Conservation (phyloP, 1,284 basidiomycete genomes). For the Retiboletus fuscus region DNA sequence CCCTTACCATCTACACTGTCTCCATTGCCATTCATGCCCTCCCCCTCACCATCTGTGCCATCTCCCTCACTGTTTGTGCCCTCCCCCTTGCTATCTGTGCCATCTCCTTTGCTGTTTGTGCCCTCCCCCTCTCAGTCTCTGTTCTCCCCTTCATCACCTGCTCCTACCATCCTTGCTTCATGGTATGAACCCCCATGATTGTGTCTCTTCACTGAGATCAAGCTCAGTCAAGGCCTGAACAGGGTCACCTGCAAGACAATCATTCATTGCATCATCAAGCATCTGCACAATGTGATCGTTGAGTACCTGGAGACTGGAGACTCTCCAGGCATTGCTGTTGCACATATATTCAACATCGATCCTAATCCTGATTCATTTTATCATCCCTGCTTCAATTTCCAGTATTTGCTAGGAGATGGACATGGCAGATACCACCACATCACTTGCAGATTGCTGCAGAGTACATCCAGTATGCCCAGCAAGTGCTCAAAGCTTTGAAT, state of each 20-base stretch:
- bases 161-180: not conserved
- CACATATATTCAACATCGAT: conserved; percentile 7
- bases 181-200: not conserved
- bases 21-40: no score
- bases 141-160: not conserved
- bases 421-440: not conserved
- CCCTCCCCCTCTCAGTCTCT: no score
- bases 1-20: no score
- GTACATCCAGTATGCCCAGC: not conserved
- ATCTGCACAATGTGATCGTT: not conserved
- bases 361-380: not conserved
- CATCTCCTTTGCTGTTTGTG: no score
- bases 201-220: not conserved
- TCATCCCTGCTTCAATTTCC: not conserved
- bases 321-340: not conserved
- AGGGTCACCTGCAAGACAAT: not conserved
- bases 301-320: conserved; percentile 21
- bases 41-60: no score
- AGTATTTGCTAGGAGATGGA: conserved; percentile 11
- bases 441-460: not conserved
- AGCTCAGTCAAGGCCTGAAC: not conserved
- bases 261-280: conserved; percentile 3
- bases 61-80: no score
- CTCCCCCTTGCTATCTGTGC: no score
- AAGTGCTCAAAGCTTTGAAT: conserved; percentile 2